Evolutionary conservation across 331 rosid species (phyloP), one percentile per base, ranked within the genome.

Genomic region (Quercus tomentella): DNA sequence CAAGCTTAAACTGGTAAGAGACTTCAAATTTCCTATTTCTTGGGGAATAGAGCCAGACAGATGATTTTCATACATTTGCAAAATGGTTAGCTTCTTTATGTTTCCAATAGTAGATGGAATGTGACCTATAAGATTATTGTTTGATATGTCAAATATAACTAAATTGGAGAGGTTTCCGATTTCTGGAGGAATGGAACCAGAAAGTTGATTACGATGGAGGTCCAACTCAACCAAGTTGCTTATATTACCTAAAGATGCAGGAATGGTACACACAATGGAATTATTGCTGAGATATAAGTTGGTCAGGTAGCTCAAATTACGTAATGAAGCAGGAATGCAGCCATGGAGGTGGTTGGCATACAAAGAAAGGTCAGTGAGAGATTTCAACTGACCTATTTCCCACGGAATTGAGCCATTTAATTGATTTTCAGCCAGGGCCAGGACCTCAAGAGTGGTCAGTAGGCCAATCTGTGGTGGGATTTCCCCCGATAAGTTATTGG

Each of bases 1-100:
- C 0, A 41, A 0, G 12, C 45, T 41, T 41, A 8, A 41, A 8
- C 0, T 0, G 12, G 0, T 2, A 2, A 41, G 45, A 41, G 45
- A 41, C 12, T 2, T 8, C 45, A 41, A 41, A 2, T 41, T 41
- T 41, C 45, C 45, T 41, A 41, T 41, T 41, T 41, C 12, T 41
- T 41, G 45, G 12, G 12, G 45, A 41, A 41, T 0, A 41, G 1
- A 8, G 12, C 45, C 45, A 41, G 3, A 8, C 0, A 8, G 3
- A 41, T 41, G 3, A 41, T 41, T 41, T 8, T 41, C 0, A 8
- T 41, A 2, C 12, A 41, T 41, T 0, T 41, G 12, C 45, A 41
- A 41, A 0, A 41, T 0, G 23, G 8, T 55, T 2, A 78, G 55
- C 18, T 73, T 21, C 26, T 12, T 23, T n/a, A 79, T 76, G 51